A percentile compares a stretch with the other conserved stretches of the same genome.
phyloP scores from a whole-genome alignment of 192 early-diverging fungal genomes.

The Phlyctochytrium planicorne region DNA sequence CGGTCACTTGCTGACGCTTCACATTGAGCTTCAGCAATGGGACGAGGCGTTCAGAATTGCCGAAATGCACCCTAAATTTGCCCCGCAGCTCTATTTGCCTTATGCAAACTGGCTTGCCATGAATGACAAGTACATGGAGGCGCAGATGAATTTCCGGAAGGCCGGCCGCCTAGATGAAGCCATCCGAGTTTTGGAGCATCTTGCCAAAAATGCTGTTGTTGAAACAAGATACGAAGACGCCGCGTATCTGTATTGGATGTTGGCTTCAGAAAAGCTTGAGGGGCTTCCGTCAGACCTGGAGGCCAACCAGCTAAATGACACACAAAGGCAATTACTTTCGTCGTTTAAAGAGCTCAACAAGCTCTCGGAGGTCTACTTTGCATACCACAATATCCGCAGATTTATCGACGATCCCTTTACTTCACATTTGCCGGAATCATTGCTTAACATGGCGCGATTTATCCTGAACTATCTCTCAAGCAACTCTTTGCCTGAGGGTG shows the following conservation, averaged over 20 bases:
- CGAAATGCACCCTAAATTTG: constrained; percentile 51
- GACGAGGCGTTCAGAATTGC: constrained; percentile 56
- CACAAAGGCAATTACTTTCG: constrained; percentile 22
- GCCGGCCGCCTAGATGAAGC: constrained; percentile 56
- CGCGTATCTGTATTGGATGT: constrained; percentile 50
- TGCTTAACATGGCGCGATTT: constrained; percentile 56
- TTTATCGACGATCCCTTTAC: constrained; percentile 64
- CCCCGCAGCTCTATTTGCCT: constrained; percentile 44
- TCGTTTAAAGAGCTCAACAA: constrained; percentile 30
- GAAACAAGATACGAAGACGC: constrained; percentile 56
- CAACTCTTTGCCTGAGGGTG: constrained; percentile 35
- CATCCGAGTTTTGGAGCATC: constrained; percentile 45
- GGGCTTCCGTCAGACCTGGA: constrained; percentile 28
- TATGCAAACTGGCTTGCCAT: constrained; percentile 58
- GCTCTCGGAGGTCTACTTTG: constrained; percentile 54
- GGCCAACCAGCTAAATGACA: constrained; percentile 23
- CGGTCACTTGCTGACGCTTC: constrained; percentile 40
- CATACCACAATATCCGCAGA: constrained; percentile 47
- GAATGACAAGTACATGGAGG: constrained; percentile 55
- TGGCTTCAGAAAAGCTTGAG: constrained; percentile 43
- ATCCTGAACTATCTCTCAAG: constrained; percentile 38
- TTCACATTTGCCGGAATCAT: constrained; percentile 41
- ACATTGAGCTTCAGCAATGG: constrained; percentile 53
- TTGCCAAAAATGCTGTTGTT: constrained; percentile 47
- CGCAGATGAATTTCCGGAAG: constrained; percentile 54